Percentiles rank a stretch among this genome's conserved stretches.
phyloP scores from a whole-genome alignment of 257 asterid genomes.

The Nemophila menziesii region DNA sequence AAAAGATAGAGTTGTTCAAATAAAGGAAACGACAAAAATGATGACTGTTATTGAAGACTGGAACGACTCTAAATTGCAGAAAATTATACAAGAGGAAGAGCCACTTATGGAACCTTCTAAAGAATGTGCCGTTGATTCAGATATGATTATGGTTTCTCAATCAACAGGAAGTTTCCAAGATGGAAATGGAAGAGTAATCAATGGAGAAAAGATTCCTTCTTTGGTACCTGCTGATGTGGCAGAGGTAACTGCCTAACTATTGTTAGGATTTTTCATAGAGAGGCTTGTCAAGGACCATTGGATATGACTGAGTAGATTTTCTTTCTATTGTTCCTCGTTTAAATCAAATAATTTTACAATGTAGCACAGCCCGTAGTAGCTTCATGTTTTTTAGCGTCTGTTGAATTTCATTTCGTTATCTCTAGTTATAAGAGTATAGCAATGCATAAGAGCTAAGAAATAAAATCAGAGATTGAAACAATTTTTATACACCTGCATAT shows the following conservation, averaged over 20 bases:
- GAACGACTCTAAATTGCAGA: constrained; percentile 46
- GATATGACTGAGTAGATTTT: neutral
- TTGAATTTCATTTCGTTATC: neutral
- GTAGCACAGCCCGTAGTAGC: constrained; percentile 3
- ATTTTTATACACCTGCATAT: too few relatives aligned
- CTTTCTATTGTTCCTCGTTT: neutral
- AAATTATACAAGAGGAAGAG: constrained; percentile 37
- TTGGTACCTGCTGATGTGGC: constrained; percentile 45
- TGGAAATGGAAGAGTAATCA: neutral
- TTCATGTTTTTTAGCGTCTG: neutral
- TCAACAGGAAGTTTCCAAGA: constrained; percentile 7
- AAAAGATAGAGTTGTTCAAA: constrained; percentile 54
- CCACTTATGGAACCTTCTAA: constrained; percentile 9
- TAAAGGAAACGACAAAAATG: constrained; percentile 39
- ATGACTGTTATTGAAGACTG: constrained; percentile 63
- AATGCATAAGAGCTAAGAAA: neutral
- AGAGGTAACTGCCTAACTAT: constrained; percentile 38
- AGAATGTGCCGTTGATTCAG: constrained; percentile 10
- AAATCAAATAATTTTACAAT: constrained; percentile 7
- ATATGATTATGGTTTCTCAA: constrained; percentile 13
- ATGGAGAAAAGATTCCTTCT: constrained; percentile 20
- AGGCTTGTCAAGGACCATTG: neutral
- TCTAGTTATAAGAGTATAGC: neutral
- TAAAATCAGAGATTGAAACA: neutral
- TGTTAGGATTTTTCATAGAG: constrained; percentile 1